These are phyloP conservation scores for Nakazawaea ernobii DNA, from an alignment of 805 yeast genomes.

Conservation along the genomic window DNA sequence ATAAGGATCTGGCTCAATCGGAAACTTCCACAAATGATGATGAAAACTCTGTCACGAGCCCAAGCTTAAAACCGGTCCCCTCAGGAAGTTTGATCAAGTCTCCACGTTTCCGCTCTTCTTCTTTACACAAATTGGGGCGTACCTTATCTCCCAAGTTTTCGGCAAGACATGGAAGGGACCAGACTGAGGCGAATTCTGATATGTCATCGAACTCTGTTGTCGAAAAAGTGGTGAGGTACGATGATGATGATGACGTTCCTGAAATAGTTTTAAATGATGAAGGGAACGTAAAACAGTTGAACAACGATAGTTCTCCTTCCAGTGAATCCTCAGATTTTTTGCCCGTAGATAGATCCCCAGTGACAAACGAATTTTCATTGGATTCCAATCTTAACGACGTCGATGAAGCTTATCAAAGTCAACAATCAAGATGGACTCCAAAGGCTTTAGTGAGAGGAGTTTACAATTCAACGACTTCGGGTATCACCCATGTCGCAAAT, in stretches of 20 bases:
- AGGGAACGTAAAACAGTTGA: constrained; percentile 1
- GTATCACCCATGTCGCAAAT: constrained; percentile 7
- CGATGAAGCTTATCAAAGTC: background rate
- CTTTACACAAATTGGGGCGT: background rate
- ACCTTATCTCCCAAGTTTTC: background rate
- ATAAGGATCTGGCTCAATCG: background rate
- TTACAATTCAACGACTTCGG: constrained; percentile 4
- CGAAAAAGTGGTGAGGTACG: constrained; percentile 7
- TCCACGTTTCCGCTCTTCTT: too few species aligned
- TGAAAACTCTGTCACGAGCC: too few species aligned
- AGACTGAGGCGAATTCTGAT: background rate
- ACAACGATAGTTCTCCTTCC: background rate
- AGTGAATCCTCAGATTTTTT: constrained; percentile 1
- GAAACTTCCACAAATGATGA: too few species aligned
- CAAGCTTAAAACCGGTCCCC: too few species aligned
- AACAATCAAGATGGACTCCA: constrained; percentile 18
- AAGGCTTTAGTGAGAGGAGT: constrained; percentile 24
- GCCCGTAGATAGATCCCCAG: background rate
- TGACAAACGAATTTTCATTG: background rate
- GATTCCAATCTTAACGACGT: background rate
- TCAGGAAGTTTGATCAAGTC: too few species aligned
- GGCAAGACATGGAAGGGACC: background rate
- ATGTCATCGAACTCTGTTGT: constrained; percentile 4
- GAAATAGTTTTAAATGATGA: constrained; percentile 4
- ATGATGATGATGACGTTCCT: constrained; percentile 7